Base-by-base conservation (phyloP, 441 rosid genomes). In the Erysimum cheiri region DNA sequence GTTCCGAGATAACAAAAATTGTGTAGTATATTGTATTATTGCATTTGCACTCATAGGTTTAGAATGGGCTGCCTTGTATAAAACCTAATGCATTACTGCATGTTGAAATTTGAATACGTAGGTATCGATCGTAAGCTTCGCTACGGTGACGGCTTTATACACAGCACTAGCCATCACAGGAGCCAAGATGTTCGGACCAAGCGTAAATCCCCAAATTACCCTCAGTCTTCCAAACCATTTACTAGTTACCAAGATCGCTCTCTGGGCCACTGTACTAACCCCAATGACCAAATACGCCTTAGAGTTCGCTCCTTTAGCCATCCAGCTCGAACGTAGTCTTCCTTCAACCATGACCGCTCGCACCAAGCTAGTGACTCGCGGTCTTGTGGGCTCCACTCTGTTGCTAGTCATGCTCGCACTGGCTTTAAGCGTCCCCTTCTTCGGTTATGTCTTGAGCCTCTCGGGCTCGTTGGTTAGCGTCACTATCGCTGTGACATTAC, bases 271-370 rank as follows among this genome's bases (percentile, higher is more conserved):
- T 19, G 91, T 87, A 28, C 65, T 88, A 4, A 88, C 92, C 2
- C 97, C 94, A 26, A 82, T 91, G 87, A 87, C 97, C 47, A 88
- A 91, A 65, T 91, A 88, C 43, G 91, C 95, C 5, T 85, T 87
- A 1, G 90, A 88, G 77, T 88, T 88, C 29, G 85, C 88, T 11
- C 92, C 94, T 14, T 72, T 88, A 41, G 88, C 97, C 24, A 87
- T 87, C 72, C 91, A 88, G 72, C 78, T 85, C 1, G 87, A 91
- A 55, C 82, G 55, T 24, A 70, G 61, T 53, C 89, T 90, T 39
- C 88, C 91, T 10, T 3, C 33, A 6, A 77, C 87, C 7, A 49
- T 87, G 77, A 75, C 66, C 13, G 67, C 77, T 15, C 71, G 78
- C 4, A 48, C 33, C 8, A 85, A 81, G 67, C 70, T 78, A 72